These are phyloP conservation scores for Erythrobasidium yunnanense DNA, from an alignment of 768 basidiomycete genomes.

Conservation along the genomic window DNA sequence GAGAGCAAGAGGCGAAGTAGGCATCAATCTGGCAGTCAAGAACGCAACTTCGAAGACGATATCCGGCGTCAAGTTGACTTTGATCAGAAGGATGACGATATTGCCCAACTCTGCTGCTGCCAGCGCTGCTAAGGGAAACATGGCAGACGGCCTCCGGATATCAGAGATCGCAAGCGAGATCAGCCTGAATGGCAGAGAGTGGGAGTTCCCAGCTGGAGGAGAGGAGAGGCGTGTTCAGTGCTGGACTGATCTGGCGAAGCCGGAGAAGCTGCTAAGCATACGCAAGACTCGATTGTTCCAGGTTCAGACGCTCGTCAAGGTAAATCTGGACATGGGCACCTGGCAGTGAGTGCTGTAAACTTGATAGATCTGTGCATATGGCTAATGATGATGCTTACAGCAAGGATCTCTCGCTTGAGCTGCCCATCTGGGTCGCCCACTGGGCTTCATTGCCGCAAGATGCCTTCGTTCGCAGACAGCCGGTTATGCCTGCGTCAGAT, in stretches of 20 bases:
- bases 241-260: conserved; percentile 20
- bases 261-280: conserved; percentile 24
- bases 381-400: conserved; percentile 10
- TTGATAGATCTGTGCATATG: background rate
- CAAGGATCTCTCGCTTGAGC: conserved; percentile 33
- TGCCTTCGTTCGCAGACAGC: background rate
- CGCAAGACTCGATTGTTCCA: conserved; percentile 33
- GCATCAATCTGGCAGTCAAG: conserved; percentile 25
- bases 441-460: conserved; percentile 31
- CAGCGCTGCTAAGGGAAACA: background rate
- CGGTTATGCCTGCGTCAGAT: no score
- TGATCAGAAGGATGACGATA: conserved; percentile 28
- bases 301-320: conserved; percentile 29
- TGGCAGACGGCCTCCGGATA: conserved; percentile 21
- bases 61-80: conserved; percentile 30
- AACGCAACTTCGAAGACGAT: conserved; percentile 33
- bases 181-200: conserved; percentile 30
- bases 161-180: conserved; percentile 17
- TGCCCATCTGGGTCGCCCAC: conserved; percentile 35
- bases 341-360: conserved; percentile 22
- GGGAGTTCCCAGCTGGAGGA: conserved; percentile 29
- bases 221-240: conserved; percentile 22
- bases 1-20: background rate
- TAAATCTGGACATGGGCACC: conserved; percentile 32
- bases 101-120: conserved; percentile 7